phyloP scores from a whole-genome alignment of 2,329 filamentous ascomycete species.

The Samsoniella hepiali region DNA sequence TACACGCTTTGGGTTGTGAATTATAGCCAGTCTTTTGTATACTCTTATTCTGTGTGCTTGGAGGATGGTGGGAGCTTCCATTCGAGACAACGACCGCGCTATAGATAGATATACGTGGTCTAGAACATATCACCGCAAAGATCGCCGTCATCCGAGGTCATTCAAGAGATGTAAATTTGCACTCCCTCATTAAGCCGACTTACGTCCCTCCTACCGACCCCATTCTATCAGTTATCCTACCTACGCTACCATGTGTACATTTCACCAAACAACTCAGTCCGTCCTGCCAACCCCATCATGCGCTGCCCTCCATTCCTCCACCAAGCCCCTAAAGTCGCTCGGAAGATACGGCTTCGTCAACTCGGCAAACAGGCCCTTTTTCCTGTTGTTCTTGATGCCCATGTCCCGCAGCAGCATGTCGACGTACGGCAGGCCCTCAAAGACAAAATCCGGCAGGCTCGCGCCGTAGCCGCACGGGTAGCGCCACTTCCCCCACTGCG shows the following conservation, averaged over 20 bases:
- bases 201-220: not conserved
- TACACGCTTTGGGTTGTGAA: not conserved
- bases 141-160: no score
- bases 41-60: no score
- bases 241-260: not conserved
- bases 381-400: slow-evolving; percentile 21
- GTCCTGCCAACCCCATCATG: not conserved
- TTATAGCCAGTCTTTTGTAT: no score
- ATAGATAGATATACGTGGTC: no score
- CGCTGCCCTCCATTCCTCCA: slow-evolving; percentile 29
- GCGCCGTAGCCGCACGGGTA: slow-evolving; percentile 44
- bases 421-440: slow-evolving; percentile 56
- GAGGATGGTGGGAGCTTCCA: no score
- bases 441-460: slow-evolving; percentile 53
- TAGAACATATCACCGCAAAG: no score
- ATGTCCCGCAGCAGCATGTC: slow-evolving; percentile 26
- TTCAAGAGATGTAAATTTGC: no score
- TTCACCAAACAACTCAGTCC: no score
- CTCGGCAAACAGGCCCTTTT: slow-evolving; percentile 20
- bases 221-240: no score
- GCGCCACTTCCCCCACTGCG: slow-evolving; percentile 47
- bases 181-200: no score
- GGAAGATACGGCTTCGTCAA: slow-evolving; percentile 21
- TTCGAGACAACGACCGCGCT: no score
- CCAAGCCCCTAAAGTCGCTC: slow-evolving; percentile 25